Conservation (phyloP, 75 land plant genomes). For the Cryptomeria japonica region DNA sequence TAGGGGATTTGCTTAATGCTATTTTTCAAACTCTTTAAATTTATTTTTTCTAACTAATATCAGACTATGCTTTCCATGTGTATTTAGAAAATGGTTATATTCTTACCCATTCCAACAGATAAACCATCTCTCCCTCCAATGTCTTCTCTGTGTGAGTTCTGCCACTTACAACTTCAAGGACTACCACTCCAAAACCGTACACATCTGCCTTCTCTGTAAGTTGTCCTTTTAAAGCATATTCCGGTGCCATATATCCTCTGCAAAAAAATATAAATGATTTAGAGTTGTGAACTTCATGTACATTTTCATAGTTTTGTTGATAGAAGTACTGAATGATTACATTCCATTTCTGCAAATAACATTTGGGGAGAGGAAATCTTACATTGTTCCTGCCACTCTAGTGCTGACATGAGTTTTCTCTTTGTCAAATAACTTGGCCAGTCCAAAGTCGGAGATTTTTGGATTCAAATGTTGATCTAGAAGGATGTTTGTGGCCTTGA, state of each 20-base stretch:
- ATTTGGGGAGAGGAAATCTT: not conserved
- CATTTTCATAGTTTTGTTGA: not conserved
- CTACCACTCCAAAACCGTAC: conserved; percentile 58
- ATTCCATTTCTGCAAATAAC: not conserved
- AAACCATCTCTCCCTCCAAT: conserved; percentile 36
- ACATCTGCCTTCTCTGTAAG: conserved; percentile 63
- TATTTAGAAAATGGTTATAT: not conserved
- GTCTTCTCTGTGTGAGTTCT: conserved; percentile 43
- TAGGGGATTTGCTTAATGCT: not conserved
- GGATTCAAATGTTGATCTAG: conserved; percentile 25
- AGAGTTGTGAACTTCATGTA: not conserved
- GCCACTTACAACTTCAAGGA: conserved; percentile 41
- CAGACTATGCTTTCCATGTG: not conserved
- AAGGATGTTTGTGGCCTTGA: conserved; percentile 27
- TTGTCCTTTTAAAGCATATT: conserved; percentile 38
- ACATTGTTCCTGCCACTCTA: conserved; percentile 44
- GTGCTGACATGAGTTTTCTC: conserved; percentile 35
- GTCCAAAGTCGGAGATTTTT: conserved; percentile 27
- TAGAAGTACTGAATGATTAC: not conserved
- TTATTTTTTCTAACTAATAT: no score
- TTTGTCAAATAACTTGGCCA: conserved; percentile 26
- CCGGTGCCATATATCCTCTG: conserved; percentile 64
- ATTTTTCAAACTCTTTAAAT: no score
- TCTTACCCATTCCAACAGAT: conserved; percentile 55
- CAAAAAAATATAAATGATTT: not conserved